Base-by-base conservation (phyloP, 2,329 filamentous ascomycete species). In the Graphiopsis chlorocephala region DNA sequence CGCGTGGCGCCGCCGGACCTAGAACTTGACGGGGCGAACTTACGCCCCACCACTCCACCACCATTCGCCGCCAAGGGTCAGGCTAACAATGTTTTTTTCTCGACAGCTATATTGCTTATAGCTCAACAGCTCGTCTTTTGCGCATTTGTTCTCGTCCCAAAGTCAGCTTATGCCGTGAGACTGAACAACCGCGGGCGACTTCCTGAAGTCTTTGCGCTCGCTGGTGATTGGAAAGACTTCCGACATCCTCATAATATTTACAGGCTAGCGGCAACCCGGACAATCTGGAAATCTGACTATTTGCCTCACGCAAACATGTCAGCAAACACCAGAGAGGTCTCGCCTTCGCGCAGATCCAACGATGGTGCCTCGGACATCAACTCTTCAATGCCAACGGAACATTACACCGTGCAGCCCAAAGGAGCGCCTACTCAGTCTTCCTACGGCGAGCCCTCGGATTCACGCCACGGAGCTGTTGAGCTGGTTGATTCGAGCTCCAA, bases 131-230 rank as follows among this genome's bases (percentile, higher is more conserved):
- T 45, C 17, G 31, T 23, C 31, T 58, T 15, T 23, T 56, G 53
- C 2, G 12, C 12, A 17, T 28, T 35, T 42, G 23, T 10, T n/a
- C 42, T 35, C 31, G 31, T 33, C 15, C 29, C 23, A n/a, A 45
- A 2, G 20, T 29, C 60, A 25, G 47, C 48, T 15, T 26, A 55
- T 62, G 60, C 48, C 31, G 48, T 55, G 60, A 62, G 31, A 58
- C 61, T 48, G 58, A 62, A 55, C 15, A 69, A 67, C 68, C 61
- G 75, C 78, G 81, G 82, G 82, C 82, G 83, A 85, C 83, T 85
- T 85, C 77, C 29, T 71, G 79, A 80, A 81, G 82, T 82, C 71
- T 85, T 85, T 84, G 83, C 82, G 83, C 80, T 83, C 80, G 79
- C 79, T 77, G 69, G 68, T 68, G 72, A 66, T 65, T 66, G 64